Conservation (phyloP, 2,329 filamentous ascomycete species). For the Xenosphaeropsis pyriputrescens region DNA sequence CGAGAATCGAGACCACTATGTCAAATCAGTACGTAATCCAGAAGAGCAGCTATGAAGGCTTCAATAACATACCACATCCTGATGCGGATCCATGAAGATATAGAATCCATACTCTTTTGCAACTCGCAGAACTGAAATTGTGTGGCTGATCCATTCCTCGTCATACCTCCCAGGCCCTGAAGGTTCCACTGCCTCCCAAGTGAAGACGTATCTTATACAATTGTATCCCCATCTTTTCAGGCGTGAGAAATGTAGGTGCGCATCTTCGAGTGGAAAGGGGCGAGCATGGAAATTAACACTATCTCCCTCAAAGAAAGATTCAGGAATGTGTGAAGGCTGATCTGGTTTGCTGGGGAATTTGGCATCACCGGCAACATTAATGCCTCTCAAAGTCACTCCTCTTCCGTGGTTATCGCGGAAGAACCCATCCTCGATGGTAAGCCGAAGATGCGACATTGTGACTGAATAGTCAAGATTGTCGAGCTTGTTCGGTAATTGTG, state of each 20-base stretch:
- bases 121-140: constrained; percentile 67
- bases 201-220: constrained; percentile 91
- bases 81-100: constrained; percentile 96
- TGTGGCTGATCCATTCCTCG: constrained; percentile 84
- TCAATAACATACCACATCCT: constrained; percentile 64
- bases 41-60: background rate
- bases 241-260: constrained; percentile 72
- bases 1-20: constrained; percentile 75
- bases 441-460: constrained; percentile 57
- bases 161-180: constrained; percentile 85
- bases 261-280: constrained; percentile 72
- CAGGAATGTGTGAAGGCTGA: constrained; percentile 61
- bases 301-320: constrained; percentile 86
- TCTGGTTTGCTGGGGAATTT: constrained; percentile 78
- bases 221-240: constrained; percentile 89
- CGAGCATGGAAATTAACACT: constrained; percentile 77
- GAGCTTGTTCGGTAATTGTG: too few species aligned
- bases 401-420: constrained; percentile 74
- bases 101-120: constrained; percentile 90
- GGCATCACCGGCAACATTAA: constrained; percentile 83
- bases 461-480: too few species aligned
- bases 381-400: constrained; percentile 79
- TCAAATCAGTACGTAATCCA: constrained; percentile 14
- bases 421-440: constrained; percentile 71
- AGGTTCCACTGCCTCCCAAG: constrained; percentile 97